Conservation (phyloP, 192 early-diverging fungal species). For the Paraglomus occultum region DNA sequence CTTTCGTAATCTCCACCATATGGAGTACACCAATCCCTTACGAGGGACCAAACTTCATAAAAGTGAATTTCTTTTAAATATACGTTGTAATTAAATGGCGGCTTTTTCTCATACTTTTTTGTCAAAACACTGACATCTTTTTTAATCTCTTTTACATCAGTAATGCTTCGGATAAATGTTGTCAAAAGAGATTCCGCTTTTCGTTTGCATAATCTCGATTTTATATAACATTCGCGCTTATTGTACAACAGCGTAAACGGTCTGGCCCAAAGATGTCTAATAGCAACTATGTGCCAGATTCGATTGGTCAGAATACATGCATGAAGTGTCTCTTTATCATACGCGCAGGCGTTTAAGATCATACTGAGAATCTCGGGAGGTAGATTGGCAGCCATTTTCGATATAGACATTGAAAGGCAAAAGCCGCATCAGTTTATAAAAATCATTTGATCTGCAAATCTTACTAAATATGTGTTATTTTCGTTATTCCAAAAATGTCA, state of each 20-base stretch:
- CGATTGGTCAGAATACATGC: conserved; percentile 5
- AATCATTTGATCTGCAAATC: too few relatives aligned
- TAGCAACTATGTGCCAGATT: neutral
- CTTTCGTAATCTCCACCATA: too few relatives aligned
- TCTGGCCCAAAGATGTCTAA: neutral
- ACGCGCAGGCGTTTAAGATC: conserved; percentile 1
- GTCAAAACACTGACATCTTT: too few relatives aligned
- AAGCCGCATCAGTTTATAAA: too few relatives aligned
- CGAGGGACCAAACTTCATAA: neutral
- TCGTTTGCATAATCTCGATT: too few relatives aligned
- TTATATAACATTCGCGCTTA: too few relatives aligned
- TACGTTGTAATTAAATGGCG: neutral
- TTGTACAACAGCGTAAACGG: neutral
- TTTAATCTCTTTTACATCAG: too few relatives aligned
- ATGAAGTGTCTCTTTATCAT: neutral
- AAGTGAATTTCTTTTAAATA: neutral
- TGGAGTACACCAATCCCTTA: neutral
- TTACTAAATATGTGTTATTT: too few relatives aligned
- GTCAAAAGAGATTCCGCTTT: too few relatives aligned
- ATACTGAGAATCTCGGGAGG: neutral
- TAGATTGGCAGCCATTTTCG: neutral
- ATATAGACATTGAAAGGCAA: too few relatives aligned
- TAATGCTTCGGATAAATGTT: too few relatives aligned
- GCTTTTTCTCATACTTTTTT: neutral
- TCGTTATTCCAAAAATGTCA: too few relatives aligned